Conservation (phyloP, 2,329 filamentous ascomycete species). For the Penicillium sp. region DNA sequence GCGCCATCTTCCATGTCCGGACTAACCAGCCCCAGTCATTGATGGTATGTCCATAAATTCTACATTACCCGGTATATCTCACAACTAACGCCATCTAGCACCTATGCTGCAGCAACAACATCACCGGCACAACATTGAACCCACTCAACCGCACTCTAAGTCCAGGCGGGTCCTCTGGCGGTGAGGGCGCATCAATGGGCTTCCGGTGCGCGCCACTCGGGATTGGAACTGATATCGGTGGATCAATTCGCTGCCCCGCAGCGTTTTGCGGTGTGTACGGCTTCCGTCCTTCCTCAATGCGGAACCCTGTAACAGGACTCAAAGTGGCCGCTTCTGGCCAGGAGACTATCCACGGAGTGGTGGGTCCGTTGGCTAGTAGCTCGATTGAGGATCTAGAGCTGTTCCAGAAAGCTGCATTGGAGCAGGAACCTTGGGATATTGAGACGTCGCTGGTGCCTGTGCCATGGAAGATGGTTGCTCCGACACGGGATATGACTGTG, state of each 20-base stretch:
- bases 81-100: slow-evolving; percentile 26
- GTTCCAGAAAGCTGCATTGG: slow-evolving; percentile 42
- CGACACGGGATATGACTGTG: slow-evolving; percentile 40
- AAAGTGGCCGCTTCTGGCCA: slow-evolving; percentile 34
- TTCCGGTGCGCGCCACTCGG: slow-evolving; percentile 46
- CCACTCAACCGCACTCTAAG: slow-evolving; percentile 43
- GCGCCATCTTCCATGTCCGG: slow-evolving; percentile 46
- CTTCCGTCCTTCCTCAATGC: slow-evolving; percentile 42
- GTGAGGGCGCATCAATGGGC: slow-evolving; percentile 46
- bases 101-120: slow-evolving; percentile 42
- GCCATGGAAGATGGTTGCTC: slow-evolving; percentile 39
- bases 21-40: slow-evolving; percentile 46
- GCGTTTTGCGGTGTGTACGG: slow-evolving; percentile 48
- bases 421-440: slow-evolving; percentile 44
- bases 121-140: slow-evolving; percentile 44
- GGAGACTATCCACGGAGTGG: slow-evolving; percentile 40
- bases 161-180: slow-evolving; percentile 47
- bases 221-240: slow-evolving; percentile 51
- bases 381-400: slow-evolving; percentile 37
- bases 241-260: slow-evolving; percentile 48
- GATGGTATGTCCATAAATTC: slow-evolving; percentile 31
- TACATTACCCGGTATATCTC: background rate
- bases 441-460: slow-evolving; percentile 45
- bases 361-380: slow-evolving; percentile 31
- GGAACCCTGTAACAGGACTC: slow-evolving; percentile 34